A percentile compares a stretch with the other conserved stretches of the same genome.
These are phyloP conservation scores for Teratosphaeriaceae sp. DNA, from an alignment of 2,329 filamentous ascomycete genomes.

Conservation along the genomic window DNA sequence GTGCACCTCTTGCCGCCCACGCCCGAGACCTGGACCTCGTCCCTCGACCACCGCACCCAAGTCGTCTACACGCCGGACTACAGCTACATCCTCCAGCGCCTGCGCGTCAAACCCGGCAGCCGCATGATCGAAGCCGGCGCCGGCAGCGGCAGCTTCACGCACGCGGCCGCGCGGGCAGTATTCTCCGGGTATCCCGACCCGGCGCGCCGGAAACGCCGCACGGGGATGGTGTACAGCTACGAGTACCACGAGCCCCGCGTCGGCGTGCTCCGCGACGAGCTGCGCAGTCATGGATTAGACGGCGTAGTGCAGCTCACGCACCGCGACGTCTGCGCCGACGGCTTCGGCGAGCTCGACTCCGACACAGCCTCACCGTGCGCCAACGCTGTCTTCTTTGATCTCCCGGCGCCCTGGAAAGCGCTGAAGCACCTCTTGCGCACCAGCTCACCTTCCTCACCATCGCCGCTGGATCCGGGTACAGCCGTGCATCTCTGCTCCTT, in stretches of 20 bases:
- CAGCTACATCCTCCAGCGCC: slow-evolving; percentile 72
- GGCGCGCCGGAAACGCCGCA: slow-evolving; percentile 28
- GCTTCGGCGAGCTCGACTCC: slow-evolving; percentile 46
- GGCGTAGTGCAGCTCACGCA: slow-evolving; percentile 65
- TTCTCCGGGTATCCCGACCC: slow-evolving; percentile 58
- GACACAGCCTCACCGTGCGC: slow-evolving; percentile 46
- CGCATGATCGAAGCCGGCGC: slow-evolving; percentile 74
- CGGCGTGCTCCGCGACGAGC: slow-evolving; percentile 61
- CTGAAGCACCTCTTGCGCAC: slow-evolving; percentile 71
- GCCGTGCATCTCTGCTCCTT: slow-evolving; percentile 84
- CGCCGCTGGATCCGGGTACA: slow-evolving; percentile 62
- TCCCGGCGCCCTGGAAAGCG: slow-evolving; percentile 76
- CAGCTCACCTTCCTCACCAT: slow-evolving; percentile 43
- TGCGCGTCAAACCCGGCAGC: slow-evolving; percentile 66
- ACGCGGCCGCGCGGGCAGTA: slow-evolving; percentile 68
- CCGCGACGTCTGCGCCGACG: slow-evolving; percentile 70
- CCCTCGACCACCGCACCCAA: slow-evolving; percentile 73
- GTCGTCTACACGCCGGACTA: slow-evolving; percentile 85
- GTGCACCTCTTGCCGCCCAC: slow-evolving; percentile 72
- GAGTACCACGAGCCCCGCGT: slow-evolving; percentile 73
- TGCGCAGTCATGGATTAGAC: slow-evolving; percentile 60
- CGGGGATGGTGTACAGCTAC: slow-evolving; percentile 71
- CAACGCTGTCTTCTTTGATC: slow-evolving; percentile 68
- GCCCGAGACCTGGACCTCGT: slow-evolving; percentile 75
- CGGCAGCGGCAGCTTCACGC: slow-evolving; percentile 77